Conservation (phyloP, 768 basidiomycete species). For the Auriscalpium microsporum region DNA sequence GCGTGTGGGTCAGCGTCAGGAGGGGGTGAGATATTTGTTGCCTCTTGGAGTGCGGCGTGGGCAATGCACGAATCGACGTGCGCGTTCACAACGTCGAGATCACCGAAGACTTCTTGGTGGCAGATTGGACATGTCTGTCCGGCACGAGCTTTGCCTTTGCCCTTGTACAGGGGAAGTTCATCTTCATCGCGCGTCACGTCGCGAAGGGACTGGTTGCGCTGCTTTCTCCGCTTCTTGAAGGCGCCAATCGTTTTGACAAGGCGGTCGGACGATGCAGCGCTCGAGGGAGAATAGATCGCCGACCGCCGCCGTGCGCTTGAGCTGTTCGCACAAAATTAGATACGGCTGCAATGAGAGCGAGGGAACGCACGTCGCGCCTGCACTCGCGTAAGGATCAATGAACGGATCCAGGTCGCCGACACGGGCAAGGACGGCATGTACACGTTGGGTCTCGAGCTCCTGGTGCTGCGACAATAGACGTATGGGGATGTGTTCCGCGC, state of each 20-base stretch:
- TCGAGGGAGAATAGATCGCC: conserved; percentile 23
- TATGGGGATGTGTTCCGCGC: conserved; percentile 62
- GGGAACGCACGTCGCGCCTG: conserved; percentile 43
- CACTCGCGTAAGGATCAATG: conserved; percentile 31
- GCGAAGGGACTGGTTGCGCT: conserved; percentile 56
- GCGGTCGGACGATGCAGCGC: conserved; percentile 21
- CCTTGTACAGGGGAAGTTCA: conserved; percentile 17
- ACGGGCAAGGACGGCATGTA: conserved; percentile 56
- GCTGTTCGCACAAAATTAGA: conserved; percentile 26
- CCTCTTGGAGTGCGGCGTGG: conserved; percentile 40
- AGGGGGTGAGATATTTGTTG: background rate
- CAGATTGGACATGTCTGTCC: conserved; percentile 63
- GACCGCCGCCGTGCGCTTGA: conserved; percentile 31
- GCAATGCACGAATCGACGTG: conserved; percentile 78
- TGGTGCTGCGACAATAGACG: conserved; percentile 61
- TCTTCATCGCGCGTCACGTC: conserved; percentile 59
- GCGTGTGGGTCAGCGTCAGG: conserved; percentile 15
- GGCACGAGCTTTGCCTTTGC: conserved; percentile 12
- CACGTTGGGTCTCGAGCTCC: conserved; percentile 56
- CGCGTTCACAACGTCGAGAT: conserved; percentile 65
- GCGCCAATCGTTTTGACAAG: conserved; percentile 46
- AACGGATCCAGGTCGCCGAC: conserved; percentile 55
- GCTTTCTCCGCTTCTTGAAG: conserved; percentile 65
- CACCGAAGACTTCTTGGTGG: conserved; percentile 45
- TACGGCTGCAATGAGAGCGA: conserved; percentile 12